Evolutionary conservation across 441 rosid genomes (phyloP), one percentile per base, ranked within the genome.

Genomic region (Breynia disticha): DNA sequence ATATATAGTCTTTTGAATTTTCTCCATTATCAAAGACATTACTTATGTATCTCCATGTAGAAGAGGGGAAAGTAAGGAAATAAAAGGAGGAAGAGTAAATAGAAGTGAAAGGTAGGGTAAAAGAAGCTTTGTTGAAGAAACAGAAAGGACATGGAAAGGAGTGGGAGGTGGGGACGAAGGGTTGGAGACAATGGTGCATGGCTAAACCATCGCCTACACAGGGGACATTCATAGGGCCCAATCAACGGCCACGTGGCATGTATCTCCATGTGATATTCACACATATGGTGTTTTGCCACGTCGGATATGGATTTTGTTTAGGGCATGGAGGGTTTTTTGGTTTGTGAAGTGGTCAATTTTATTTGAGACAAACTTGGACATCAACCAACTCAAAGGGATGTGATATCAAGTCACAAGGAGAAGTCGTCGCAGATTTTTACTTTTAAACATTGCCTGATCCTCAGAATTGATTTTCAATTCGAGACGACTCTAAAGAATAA

Each of bases 151-250:
- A 64, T n/a, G 24, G 32, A 7, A 44, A 45, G 47, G 66, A 53
- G 48, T 65, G 78, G 73, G 54, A 39, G 9, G 61, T 19, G 35
- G 62, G 59, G 54, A 52, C 57, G 15, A 16, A 11, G 32, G 19
- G 7, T 5, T 28, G 11, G 52, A 48, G 78, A 82, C 88, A 79
- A 51, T 12, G 68, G n/a, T 42, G 67, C 78, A 75, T 75, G 88
- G 69, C 70, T 48, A 38, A 67, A 66, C 12, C 75, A 59, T 57
- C 67, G 9, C 54, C 19, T 67, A 72, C 57, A 35, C 53, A 72
- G 54, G 61, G 48, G 50, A 47, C 20, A 16, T 11, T 46, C 72
- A 67, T 52, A 17, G 54, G n/a, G 14, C 10, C 7, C n/a, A 19
- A 35, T 50, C 51, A 53, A 11, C 48, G 50, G 62, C 70, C 73